Evolutionary conservation across 23 red algal genomes (phyloP).

Genomic region (Agarophyton chilense): DNA sequence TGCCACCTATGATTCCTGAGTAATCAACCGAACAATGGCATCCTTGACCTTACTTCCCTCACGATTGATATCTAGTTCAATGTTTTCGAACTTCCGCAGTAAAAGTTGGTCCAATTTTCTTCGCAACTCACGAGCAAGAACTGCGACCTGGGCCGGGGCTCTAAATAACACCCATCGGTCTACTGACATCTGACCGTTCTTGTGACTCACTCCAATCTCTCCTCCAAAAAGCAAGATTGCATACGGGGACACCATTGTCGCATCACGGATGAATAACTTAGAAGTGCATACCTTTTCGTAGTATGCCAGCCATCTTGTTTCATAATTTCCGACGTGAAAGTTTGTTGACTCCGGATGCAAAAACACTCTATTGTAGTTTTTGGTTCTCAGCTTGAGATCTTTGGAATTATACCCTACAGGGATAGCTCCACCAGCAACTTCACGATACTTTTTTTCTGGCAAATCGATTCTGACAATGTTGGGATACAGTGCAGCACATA

Average conservation of each 20-base stretch:
- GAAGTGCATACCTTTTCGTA: slow-evolving; percentile 65
- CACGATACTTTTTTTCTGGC: slow-evolving; percentile 41
- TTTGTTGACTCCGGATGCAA: slow-evolving; percentile 78
- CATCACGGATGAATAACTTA: slow-evolving; percentile 59
- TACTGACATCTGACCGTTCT: slow-evolving; percentile 75
- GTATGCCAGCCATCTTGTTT: slow-evolving; percentile 75
- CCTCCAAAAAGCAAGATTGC: slow-evolving; percentile 91
- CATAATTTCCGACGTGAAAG: slow-evolving; percentile 55
- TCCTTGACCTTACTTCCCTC: slow-evolving; percentile 42
- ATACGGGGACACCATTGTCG: slow-evolving; percentile 77
- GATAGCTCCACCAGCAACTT: slow-evolving; percentile 71
- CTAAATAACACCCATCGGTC: slow-evolving; percentile 86
- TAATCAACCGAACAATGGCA: slow-evolving; percentile 67
- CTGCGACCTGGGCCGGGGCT: slow-evolving; percentile 66
- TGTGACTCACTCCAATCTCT: slow-evolving; percentile 65
- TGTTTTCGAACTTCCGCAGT: slow-evolving; percentile 63
- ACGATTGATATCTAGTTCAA: slow-evolving; percentile 44
- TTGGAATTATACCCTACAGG: slow-evolving; percentile 35
- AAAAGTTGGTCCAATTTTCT: slow-evolving; percentile 67
- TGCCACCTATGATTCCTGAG: slow-evolving; percentile 23
- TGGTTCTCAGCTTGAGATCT: slow-evolving; percentile 60
- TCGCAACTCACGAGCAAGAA: slow-evolving; percentile 74
- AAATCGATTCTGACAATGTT: slow-evolving; percentile 76
- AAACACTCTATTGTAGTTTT: slow-evolving; percentile 36
- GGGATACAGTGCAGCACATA: slow-evolving; percentile 86